Evolutionary conservation across 768 basidiomycete genomes (phyloP), one percentile per base, ranked within the genome.

Genomic region (Austroboletus festivus): DNA sequence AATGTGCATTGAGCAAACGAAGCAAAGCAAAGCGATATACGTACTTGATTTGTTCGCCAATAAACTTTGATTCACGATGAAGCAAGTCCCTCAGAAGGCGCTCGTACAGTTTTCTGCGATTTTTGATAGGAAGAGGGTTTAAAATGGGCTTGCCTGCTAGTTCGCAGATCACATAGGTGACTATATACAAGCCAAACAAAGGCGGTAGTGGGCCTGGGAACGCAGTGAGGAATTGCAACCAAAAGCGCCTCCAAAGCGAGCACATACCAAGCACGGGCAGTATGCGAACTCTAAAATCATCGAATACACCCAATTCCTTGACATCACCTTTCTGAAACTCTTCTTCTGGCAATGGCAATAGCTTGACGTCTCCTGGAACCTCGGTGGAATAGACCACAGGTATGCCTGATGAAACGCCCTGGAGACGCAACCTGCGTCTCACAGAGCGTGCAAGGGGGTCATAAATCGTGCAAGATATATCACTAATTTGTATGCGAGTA

Each of bases 371-470:
- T 3, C 86, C 78, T 0, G 93, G 93, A 8, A 91, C 87, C 66
- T 98, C 96, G 11, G 94, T 96, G 4, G 93, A 95, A 69, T 95
- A 98, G 11, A 97, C 92, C 11, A 94, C 93, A 6, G 90, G 87
- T 46, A 89, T 87, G 10, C 85, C 82, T 22, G 77, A 80, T 18
- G 76, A 59, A 31, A 83, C 74, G n/a, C 81, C 83, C 21, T 75
- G 71, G 15, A 77, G 63, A 42, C 85, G 86, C 21, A 91, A 75
- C 40, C 88, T 81, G 22, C 84, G 76, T 4, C 96, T 82, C 22
- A 98, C 93, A 19, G 89, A 80, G 48, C 94, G 86, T 20, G 96
- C 96, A 16, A 99, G 80, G 4, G 94, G 93, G 66, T 98, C 96
- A 60, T 98, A 95, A 34, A 90, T 78, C 0, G 96, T 97, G 48